phyloP scores from a whole-genome alignment of 768 basidiomycete species.

The Lactarius sp. region DNA sequence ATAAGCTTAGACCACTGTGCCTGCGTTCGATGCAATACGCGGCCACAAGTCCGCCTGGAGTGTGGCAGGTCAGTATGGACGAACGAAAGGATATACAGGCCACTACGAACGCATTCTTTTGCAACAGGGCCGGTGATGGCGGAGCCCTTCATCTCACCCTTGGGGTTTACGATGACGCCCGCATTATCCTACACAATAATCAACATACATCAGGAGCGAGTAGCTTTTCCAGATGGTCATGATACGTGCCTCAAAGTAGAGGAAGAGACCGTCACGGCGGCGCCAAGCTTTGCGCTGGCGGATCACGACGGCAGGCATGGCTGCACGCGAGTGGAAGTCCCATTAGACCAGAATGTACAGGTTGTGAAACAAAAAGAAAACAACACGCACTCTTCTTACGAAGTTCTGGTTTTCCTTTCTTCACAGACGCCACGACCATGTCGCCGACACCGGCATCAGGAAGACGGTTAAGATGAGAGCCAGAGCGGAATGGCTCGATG shows the following conservation, averaged over 20 bases:
- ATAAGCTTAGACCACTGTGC: conserved; percentile 82
- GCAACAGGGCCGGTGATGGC: conserved; percentile 96
- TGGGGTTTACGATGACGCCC: conserved; percentile 96
- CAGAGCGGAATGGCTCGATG: conserved; percentile 94
- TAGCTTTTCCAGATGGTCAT: not conserved
- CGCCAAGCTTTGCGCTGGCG: conserved; percentile 99
- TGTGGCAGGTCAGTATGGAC: conserved; percentile 4
- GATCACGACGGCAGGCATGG: conserved; percentile 95
- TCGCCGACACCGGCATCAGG: conserved; percentile 95
- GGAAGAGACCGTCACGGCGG: conserved; percentile 95
- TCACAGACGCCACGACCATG: conserved; percentile 95
- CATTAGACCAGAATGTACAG: not conserved
- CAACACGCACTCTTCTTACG: conserved; percentile 91
- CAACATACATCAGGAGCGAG: not conserved
- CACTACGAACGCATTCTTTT: conserved; percentile 90
- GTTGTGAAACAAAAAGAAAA: not conserved
- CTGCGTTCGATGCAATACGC: conserved; percentile 98
- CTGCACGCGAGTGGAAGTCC: conserved; percentile 38
- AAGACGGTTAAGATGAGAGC: conserved; percentile 94
- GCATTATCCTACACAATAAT: conserved; percentile 67
- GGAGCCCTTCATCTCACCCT: conserved; percentile 99
- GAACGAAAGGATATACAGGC: not conserved
- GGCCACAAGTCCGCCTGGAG: conserved; percentile 93
- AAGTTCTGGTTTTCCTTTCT: conserved; percentile 99
- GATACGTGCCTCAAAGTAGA: conserved; percentile 83